Evolutionary conservation across 805 yeast species (phyloP), one percentile per base, ranked within the genome.

Genomic region (Pichia gijzeniarum): DNA sequence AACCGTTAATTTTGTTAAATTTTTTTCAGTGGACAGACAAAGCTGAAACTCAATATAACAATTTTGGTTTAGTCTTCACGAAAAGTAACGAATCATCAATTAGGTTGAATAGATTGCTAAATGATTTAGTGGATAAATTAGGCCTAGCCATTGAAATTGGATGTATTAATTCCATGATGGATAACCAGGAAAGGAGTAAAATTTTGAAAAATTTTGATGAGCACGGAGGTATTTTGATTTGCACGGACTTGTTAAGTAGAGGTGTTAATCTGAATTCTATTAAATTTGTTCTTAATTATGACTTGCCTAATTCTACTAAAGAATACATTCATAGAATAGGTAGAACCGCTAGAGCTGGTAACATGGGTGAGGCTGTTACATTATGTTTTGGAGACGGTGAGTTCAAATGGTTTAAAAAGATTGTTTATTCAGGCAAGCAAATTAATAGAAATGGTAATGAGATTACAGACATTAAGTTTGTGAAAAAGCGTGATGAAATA

Each of bases 321-420:
- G 98, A 93, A 55, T 93, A 93, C 54, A 88, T 93, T 22, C 99
- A 93, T 65, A 76, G 99, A 57, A 88, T 89, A 34, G 99, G 99
- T 35, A 81, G 99, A 69, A 90, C 98, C 0, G 97, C 98, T 2
- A 79, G 99, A 67, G 99, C 99, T 2, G 82, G 84, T 42, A 76
- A 80, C 31, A 43, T 53, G 0, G 99, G 99, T 60, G 67, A 69
- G 32, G 95, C 96, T 0, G 76, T 80, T 60, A 84, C 79, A 39
- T 61, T 91, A 21, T 70, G 81, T n/a, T 71, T 79, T 48, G 95
- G 95, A 25, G 78, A 77, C 44, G 90, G 89, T 43, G 98, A 93
- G 55, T 71, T 69, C 41, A 79, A 73, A 53, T 84, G 86, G 83
- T 72, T 73, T 48, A 69, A 69, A 41, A 72, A 64, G 44, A 55